Conservation (phyloP, 2,329 filamentous ascomycete species). For the Leptosphaerulina australis region DNA sequence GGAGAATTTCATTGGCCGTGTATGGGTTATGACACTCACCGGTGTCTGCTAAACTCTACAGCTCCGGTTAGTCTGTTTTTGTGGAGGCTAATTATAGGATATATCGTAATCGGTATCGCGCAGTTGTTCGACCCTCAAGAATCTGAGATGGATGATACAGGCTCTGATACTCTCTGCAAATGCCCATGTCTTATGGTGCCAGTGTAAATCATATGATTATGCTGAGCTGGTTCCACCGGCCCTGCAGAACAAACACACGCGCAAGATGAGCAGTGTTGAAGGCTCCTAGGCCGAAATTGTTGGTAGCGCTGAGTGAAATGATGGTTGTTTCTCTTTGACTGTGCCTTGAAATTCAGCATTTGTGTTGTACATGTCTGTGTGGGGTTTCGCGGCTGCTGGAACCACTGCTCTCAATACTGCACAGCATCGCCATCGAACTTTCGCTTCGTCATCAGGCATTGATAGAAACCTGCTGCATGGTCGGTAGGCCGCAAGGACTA, state of each 20-base stretch:
- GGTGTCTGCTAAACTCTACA: conserved; percentile 9
- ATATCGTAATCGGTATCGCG: conserved; percentile 21
- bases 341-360: conserved; percentile 1
- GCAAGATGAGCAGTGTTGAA: conserved; percentile 3
- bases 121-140: conserved; percentile 11
- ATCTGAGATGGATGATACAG: conserved; percentile 1
- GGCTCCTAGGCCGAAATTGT: not conserved
- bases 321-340: not conserved
- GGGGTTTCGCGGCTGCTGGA: conserved; percentile 4
- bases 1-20: not conserved
- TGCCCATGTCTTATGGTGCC: not conserved
- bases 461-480: not conserved
- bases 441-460: conserved; percentile 5
- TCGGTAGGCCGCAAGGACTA: conserved; percentile 6
- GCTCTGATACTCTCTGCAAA: conserved; percentile 6
- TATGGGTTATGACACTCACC: not conserved
- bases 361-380: conserved; percentile 3
- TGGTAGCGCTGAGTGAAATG: not conserved
- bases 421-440: conserved; percentile 8
- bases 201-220: conserved; percentile 1
- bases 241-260: conserved; percentile 1
- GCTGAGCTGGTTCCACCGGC: conserved; percentile 3
- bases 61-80: not conserved
- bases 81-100: conserved; percentile 40
- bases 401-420: conserved; percentile 5